Base-by-base conservation (phyloP, 768 basidiomycete genomes). In the Porpolomopsis calyptriformis region DNA sequence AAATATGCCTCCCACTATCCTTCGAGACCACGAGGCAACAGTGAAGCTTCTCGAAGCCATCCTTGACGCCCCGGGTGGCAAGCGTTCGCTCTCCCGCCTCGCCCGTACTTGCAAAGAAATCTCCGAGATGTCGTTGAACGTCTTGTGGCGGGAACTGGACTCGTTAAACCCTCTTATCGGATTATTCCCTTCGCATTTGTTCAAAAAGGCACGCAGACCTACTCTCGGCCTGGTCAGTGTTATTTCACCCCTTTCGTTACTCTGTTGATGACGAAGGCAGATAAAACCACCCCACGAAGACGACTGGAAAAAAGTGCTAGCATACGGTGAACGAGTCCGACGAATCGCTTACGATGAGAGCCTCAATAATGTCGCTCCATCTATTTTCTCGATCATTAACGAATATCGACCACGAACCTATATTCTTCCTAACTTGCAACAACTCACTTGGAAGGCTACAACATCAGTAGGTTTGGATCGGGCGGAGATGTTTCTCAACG, bases 121-220 rank as follows among this genome's bases (percentile, higher is more conserved):
- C 59, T 77, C 71, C 53, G 83, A 82, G 52, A 82, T 82, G 11
- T 76, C 79, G n/a, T 57, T 87, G 53, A 68, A 79, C 58, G 65
- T 80, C 40, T 68, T 88, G 24, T 88, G 85, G 85, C 76, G 73
- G 57, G 85, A 88, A 55, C 64, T 88, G 46, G 84, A 87, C 59
- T 83, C 82, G 10, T 67, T 87, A 49, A 63, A 77, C 38, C 85
- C 85, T 8, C 67, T 88, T 47, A 67, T 87, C 47, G 78, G 79
- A 27, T 59, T 86, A 45, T 87, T 88, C 59, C 85, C 85, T 11
- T 68, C 66, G 47, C 67, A 73, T 51, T 55, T 86, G 52, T 65
- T 86, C 63, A 83, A 77, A 64, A 83, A 77, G 61, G 69, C 78
- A 47, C 74, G 77, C 51, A 78, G 74, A 57, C 85, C 85, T 41